Evolutionary conservation across 768 basidiomycete species (phyloP), one percentile per base, ranked within the genome.

Genomic region (Suillus cothurnatus): DNA sequence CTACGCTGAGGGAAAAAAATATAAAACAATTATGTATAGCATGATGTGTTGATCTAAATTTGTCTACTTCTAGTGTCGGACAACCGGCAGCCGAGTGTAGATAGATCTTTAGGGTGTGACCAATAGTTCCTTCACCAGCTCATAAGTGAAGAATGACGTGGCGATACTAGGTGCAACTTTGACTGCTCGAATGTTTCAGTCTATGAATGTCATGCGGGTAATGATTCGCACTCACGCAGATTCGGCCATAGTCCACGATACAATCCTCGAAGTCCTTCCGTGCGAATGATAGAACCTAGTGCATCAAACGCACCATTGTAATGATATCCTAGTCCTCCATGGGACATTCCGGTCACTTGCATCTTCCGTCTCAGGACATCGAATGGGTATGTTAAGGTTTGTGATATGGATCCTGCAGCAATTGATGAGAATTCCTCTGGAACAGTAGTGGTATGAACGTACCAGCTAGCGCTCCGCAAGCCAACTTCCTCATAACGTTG

Each of bases 321-420:
- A 76, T 88, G 88, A 69, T 87, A 80, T 55, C 84, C 83, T 66
- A 86, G 73, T 15, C 83, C 80, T 21, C 84, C 84, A 15, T 79
- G 81, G 70, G 84, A 78, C 88, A 95, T 90, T 15, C 94, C 94
- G 6, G 88, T 85, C 65, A 97, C 93, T 76, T 99, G 97, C 91
- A 99, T 95, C 82, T 98, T 97, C 66, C 97, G 85, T 56, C 97
- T 85, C 65, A 99, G 77, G 6, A 99, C 93, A 75, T 99, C 97
- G 71, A 97, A 93, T 11, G 97, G 97, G 75, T 97, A 98, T 6
- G 96, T 98, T 70, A 98, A 77, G 59, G 95, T 94, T 76, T 98
- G 94, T 15, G 95, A 95, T 68, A 97, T 90, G 31, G 90, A 88
- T n/a, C 94, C 94, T 86, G 78, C 34, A 31, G 28, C 31, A 31